phyloP scores from a whole-genome alignment of 2,329 filamentous ascomycete species.

The Pyrenophora teres region DNA sequence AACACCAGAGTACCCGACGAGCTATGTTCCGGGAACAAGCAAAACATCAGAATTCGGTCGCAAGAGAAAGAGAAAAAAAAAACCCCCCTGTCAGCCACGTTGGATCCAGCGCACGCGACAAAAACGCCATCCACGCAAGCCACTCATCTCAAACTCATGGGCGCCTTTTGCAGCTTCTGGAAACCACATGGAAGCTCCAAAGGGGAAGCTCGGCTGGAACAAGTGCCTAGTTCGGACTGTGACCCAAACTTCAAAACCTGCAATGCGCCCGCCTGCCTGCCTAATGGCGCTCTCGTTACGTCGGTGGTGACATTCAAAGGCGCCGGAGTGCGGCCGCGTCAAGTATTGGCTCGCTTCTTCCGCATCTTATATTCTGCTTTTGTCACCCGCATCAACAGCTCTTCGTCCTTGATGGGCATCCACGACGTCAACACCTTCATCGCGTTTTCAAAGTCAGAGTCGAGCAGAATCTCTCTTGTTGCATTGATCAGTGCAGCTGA shows the following conservation, averaged over 20 bases:
- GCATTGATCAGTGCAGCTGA: slow-evolving; percentile 89
- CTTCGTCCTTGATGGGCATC: slow-evolving; percentile 92
- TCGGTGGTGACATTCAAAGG: slow-evolving; percentile 6
- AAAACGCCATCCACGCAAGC: slow-evolving; percentile 26
- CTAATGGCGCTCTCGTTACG: slow-evolving; percentile 13
- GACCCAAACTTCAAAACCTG: slow-evolving; percentile 13
- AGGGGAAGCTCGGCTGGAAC: slow-evolving; percentile 12
- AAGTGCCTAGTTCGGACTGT: slow-evolving; percentile 20
- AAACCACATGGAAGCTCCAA: slow-evolving; percentile 29
- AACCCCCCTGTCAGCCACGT: slow-evolving; percentile 35
- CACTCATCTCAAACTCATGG: slow-evolving; percentile 43
- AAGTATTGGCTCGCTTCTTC: slow-evolving; percentile 54
- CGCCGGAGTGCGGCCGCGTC: slow-evolving; percentile 21
- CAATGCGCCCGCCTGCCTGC: slow-evolving; percentile 10
- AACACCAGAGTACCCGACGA: too few species aligned
- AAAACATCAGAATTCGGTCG: too few species aligned
- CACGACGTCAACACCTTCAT: slow-evolving; percentile 97
- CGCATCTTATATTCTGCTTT: slow-evolving; percentile 82
- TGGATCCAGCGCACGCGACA: slow-evolving; percentile 31
- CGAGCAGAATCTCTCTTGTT: slow-evolving; percentile 82
- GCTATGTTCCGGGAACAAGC: too few species aligned
- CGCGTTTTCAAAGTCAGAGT: slow-evolving; percentile 94
- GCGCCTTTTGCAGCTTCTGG: slow-evolving; percentile 30
- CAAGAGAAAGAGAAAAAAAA: slow-evolving; percentile 21
- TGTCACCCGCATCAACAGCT: slow-evolving; percentile 88